phyloP scores from a whole-genome alignment of 768 basidiomycete genomes.

The Russula sp. region DNA sequence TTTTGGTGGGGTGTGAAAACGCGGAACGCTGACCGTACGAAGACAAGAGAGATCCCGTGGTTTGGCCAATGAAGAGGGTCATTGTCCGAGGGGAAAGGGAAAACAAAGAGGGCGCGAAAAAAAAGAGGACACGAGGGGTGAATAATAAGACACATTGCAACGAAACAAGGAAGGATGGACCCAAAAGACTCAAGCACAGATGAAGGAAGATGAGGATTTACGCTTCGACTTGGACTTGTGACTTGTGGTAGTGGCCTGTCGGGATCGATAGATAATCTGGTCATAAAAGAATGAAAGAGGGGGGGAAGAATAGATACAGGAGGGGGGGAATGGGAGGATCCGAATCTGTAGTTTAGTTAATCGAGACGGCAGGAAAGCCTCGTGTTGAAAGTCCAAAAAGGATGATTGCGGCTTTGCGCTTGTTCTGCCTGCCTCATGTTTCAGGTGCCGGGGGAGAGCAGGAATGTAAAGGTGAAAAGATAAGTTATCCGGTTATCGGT shows the following conservation, averaged over 20 bases:
- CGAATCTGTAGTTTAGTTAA: background rate
- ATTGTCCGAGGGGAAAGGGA: constrained; percentile 8
- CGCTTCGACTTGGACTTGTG: background rate
- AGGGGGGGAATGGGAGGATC: background rate
- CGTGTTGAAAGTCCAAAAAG: constrained; percentile 14
- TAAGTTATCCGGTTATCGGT: constrained; percentile 4
- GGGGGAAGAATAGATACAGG: background rate
- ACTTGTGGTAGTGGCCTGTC: background rate
- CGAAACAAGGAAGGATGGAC: background rate
- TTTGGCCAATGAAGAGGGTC: background rate
- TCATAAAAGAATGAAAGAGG: background rate
- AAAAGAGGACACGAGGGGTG: constrained; percentile 8
- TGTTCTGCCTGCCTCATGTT: constrained; percentile 18
- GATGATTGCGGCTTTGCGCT: constrained; percentile 14
- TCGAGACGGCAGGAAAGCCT: constrained; percentile 3
- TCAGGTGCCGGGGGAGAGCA: constrained; percentile 7
- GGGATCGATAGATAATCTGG: background rate
- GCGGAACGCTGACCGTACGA: background rate
- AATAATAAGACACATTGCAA: constrained; percentile 8
- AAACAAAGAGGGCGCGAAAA: background rate
- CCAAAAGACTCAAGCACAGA: background rate
- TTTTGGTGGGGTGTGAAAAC: constrained; percentile 6
- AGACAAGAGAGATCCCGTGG: constrained; percentile 12
- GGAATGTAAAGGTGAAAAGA: background rate
- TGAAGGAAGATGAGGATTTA: constrained; percentile 6